phyloP scores from a whole-genome alignment of 176 grass and related monocot genomes.

The Zea mays region Zm-B73-REFERENCE-NAM-5.0 NC_050098.1:184506001-184506500 shows the following conservation, averaged over 20 bases:
- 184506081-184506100: background rate
- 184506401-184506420: background rate
- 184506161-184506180: conserved; percentile 33
- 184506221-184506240: conserved; percentile 34
- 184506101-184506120: background rate
- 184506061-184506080: conserved; percentile 1
- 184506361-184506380: background rate
- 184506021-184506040: conserved; percentile 51
- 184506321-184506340: background rate
- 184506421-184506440: background rate
- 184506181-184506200: conserved; percentile 4
- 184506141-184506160: background rate
- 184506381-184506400: conserved; percentile 45
- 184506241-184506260: background rate
- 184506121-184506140: background rate
- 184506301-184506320: background rate
- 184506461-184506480: background rate
- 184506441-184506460: background rate
- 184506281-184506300: background rate
- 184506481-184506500: conserved; percentile 9
- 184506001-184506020: background rate
- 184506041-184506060: conserved; percentile 9
- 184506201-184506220: background rate
- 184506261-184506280: conserved; percentile 10
- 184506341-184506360: background rate